A percentile compares a stretch with the other conserved stretches of the same genome.
Conservation (phyloP, 2,329 filamentous ascomycete genomes). For the Lachnellula occidentalis region DNA sequence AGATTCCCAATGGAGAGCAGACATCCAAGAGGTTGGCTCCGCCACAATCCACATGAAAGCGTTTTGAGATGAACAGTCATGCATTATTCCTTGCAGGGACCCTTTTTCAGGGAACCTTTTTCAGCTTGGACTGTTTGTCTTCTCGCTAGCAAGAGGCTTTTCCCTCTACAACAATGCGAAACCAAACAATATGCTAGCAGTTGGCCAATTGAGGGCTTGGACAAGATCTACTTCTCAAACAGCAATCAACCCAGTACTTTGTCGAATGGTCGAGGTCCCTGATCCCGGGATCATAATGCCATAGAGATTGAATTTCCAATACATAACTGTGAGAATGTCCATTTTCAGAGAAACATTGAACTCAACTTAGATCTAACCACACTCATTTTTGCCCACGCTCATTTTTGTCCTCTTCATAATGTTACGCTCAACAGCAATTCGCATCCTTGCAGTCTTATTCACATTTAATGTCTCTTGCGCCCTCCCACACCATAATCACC, state of each 20-base stretch:
- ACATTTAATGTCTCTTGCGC: constrained; percentile 6
- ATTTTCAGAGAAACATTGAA: neutral
- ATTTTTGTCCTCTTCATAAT: constrained; percentile 6
- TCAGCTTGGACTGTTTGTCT: neutral
- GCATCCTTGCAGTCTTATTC: constrained; percentile 1
- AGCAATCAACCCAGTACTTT: neutral
- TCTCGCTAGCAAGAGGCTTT: constrained; percentile 3
- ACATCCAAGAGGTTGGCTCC: neutral
- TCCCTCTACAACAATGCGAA: constrained; percentile 13
- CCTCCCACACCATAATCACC: constrained; percentile 4
- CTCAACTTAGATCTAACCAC: neutral
- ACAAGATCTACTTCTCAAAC: neutral
- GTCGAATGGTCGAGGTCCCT: constrained; percentile 9
- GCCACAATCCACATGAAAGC: neutral
- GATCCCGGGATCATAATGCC: neutral
- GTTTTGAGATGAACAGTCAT: constrained; percentile 7
- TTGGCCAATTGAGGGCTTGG: constrained; percentile 5
- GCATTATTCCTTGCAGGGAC: neutral
- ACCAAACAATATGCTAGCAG: constrained; percentile 11
- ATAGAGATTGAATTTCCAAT: neutral
- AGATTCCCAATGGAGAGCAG: neutral
- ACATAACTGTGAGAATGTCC: neutral
- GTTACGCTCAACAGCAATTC: constrained; percentile 1
- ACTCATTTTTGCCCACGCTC: neutral
- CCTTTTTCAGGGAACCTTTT: constrained; percentile 2